Evolutionary conservation across 176 grass and related monocot genomes (phyloP), one percentile per base, ranked within the genome.

Genomic region (Aegilops umbellulata): DNA sequence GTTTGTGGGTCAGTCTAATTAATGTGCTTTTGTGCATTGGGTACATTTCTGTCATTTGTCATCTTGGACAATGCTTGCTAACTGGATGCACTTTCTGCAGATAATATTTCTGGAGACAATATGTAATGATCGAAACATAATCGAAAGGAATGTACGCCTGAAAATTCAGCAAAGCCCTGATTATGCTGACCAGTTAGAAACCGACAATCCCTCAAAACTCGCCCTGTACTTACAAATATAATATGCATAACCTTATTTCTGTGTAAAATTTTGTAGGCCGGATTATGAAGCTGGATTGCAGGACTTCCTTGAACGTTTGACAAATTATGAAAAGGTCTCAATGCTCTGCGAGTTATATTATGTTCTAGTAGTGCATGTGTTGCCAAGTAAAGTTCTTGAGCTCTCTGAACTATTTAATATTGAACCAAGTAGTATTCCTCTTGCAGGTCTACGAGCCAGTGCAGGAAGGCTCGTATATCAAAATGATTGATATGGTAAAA

Each of bases 91-190:
- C 24, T 86, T 60, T 81, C 44, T 80, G 7, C 86, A 98, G 97
- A 93, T 98, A 90, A 98, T 98, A 94, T 98, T 98, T 86, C 80
- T 98, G 88, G 97, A 98, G 91, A 98, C 94, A 83, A 95, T 98
- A 86, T 98, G 97, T 85, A 98, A 92, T 74, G 97, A 98, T 92
- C 84, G 86, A 46, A 77, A 76, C 17, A 96, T 98, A 92, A 96
- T 98, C 1, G 97, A 98, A 91, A 92, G 79, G 80, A 98, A 98
- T 88, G 81, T 98, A 83, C 92, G 90, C n/a, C 74, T 98, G 81
- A 98, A 98, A 90, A 98, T 98, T 76, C 97, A 98, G 79, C 97
- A 98, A 86, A 98, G 97, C 87, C 97, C 97, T 90, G 97, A 98
- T 81, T 98, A 98, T 86, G 84, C 94, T 76, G 94, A 98, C 60